Conservation (phyloP, 2,329 filamentous ascomycete genomes). For the Sporothrix luriei region DNA sequence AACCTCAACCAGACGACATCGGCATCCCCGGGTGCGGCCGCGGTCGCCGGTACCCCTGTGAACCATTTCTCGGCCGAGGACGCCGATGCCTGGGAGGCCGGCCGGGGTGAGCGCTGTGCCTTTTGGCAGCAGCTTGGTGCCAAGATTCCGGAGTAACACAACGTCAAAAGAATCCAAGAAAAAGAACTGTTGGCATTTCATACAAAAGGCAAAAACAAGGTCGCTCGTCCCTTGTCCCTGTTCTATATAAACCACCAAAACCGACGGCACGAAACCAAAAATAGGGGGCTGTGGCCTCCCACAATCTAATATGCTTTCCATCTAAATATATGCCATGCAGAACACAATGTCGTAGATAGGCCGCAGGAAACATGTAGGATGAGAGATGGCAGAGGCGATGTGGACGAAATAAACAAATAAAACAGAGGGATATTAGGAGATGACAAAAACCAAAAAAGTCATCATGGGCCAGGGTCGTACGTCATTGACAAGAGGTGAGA, state of each 20-base stretch:
- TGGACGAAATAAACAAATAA: background rate
- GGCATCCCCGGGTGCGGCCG: background rate
- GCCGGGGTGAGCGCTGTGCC: conserved; percentile 47
- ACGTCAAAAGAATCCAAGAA: background rate
- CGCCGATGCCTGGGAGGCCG: conserved; percentile 49
- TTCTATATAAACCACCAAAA: background rate
- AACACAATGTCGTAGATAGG: background rate
- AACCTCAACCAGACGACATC: conserved; percentile 28
- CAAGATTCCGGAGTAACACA: conserved; percentile 5
- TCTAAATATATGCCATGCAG: conserved; percentile 20
- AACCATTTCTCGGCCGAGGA: conserved; percentile 46
- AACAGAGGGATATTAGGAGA: background rate
- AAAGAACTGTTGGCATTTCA: background rate
- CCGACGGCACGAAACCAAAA: no score
- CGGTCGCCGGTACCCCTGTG: conserved; percentile 35
- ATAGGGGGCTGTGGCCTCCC: background rate
- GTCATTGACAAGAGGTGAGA: background rate
- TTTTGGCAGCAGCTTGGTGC: conserved; percentile 42
- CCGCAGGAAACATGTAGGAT: background rate
- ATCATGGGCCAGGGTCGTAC: background rate
- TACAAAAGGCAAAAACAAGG: background rate
- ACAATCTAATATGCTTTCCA: conserved; percentile 4
- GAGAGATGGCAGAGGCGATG: background rate
- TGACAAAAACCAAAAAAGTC: background rate
- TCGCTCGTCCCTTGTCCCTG: background rate